phyloP scores from a whole-genome alignment of 148 eudicot species.

The Rhododendron williamsianum region DNA sequence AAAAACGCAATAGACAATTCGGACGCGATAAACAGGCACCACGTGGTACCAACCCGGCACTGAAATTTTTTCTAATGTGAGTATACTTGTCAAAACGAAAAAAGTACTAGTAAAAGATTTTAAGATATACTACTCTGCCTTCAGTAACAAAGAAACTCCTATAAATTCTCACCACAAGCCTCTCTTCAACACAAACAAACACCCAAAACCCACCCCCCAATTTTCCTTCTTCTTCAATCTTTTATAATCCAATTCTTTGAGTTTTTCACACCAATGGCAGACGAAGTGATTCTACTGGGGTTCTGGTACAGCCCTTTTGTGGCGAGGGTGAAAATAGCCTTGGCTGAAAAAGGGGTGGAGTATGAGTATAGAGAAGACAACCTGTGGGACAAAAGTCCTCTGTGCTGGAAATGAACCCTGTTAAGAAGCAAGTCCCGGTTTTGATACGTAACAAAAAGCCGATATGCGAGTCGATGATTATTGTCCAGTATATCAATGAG shows the following conservation, averaged over 20 bases:
- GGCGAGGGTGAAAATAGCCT: slow-evolving; percentile 35
- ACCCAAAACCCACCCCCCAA: too few relatives aligned
- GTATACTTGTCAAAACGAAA: too few relatives aligned
- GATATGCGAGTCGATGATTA: too few relatives aligned
- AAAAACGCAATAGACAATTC: too few relatives aligned
- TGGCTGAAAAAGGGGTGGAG: slow-evolving; percentile 38
- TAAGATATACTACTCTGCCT: background rate
- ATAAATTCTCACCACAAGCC: background rate
- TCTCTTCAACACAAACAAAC: too few relatives aligned
- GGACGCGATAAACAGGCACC: too few relatives aligned
- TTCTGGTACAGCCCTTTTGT: slow-evolving; percentile 36
- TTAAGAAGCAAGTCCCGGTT: slow-evolving; percentile 41
- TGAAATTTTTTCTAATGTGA: too few relatives aligned
- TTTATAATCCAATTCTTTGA: too few relatives aligned
- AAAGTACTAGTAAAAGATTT: too few relatives aligned
- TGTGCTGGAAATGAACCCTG: slow-evolving; percentile 38
- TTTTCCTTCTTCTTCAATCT: background rate
- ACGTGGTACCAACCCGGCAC: too few relatives aligned
- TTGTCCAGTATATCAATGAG: slow-evolving; percentile 42
- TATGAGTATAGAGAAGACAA: slow-evolving; percentile 36
- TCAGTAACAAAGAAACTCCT: background rate
- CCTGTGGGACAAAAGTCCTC: slow-evolving; percentile 23
- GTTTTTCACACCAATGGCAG: background rate
- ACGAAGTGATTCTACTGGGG: slow-evolving; percentile 19
- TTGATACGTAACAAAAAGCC: slow-evolving; percentile 32